These are phyloP conservation scores for Agroathelia rolfsii DNA, from an alignment of 1,284 basidiomycete species.

Conservation along the genomic window DNA sequence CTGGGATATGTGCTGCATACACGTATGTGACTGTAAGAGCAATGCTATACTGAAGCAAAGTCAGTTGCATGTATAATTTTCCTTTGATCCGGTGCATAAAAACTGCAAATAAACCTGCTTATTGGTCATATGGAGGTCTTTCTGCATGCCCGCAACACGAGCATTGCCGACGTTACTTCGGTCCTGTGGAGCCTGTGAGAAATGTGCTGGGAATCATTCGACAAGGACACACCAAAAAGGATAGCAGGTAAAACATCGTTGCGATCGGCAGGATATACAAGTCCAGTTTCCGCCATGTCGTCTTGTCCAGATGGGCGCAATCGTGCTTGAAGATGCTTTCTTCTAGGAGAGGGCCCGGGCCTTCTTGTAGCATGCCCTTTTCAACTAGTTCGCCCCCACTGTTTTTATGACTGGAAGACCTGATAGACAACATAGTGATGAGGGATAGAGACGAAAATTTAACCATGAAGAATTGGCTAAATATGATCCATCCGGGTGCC, in stretches of 20 bases:
- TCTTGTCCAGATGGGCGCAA: constrained; percentile 26
- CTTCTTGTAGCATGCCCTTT: no score
- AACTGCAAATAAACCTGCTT: constrained; percentile 23
- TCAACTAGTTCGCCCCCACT: no score
- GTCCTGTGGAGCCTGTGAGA: constrained; percentile 13
- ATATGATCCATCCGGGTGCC: no score
- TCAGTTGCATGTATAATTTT: background rate
- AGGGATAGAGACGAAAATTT: no score
- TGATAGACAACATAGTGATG: no score
- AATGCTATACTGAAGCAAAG: constrained; percentile 30
- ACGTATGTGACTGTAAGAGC: constrained; percentile 43
- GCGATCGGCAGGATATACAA: constrained; percentile 6
- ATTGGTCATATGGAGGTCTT: constrained; percentile 40
- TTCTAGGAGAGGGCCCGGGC: no score
- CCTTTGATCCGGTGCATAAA: no score
- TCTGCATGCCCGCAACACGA: constrained; percentile 46
- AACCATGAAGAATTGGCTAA: no score
- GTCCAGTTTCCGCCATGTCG: constrained; percentile 35
- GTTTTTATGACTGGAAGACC: no score
- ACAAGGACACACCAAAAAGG: constrained; percentile 33
- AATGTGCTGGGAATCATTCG: no score
- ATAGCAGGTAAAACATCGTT: constrained; percentile 38
- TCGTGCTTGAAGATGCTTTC: no score
- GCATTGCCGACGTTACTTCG: constrained; percentile 51
- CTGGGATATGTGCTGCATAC: constrained; percentile 21